Percentiles rank a stretch among this genome's conserved stretches.
Evolutionary conservation across 208 protist genomes (phyloP).

Genomic region (Trypanosoma cruzi): DNA sequence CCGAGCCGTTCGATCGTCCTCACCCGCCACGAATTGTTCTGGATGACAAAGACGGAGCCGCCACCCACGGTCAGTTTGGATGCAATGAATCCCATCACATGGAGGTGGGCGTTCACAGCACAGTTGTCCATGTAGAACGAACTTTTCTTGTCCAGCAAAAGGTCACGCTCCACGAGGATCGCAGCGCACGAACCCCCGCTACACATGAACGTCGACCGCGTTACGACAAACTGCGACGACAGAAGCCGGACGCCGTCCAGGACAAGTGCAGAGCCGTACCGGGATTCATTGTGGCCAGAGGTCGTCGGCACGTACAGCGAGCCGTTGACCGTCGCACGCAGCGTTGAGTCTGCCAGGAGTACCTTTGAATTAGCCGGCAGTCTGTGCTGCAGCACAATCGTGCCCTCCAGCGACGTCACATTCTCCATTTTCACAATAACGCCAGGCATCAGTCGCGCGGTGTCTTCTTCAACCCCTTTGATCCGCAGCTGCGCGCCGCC

Average conservation of each 20-base stretch:
- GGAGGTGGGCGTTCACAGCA: neutral
- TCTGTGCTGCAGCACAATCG: neutral
- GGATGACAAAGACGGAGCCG: constrained; percentile 13
- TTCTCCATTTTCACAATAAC: constrained; percentile 6
- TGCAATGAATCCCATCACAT: constrained; percentile 2
- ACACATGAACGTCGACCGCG: too few relatives aligned
- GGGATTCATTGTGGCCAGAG: neutral
- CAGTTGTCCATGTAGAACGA: constrained; percentile 27
- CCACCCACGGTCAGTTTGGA: neutral
- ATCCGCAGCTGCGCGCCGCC: constrained; percentile 11
- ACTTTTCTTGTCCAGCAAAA: too few relatives aligned
- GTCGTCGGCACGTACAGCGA: constrained; percentile 4
- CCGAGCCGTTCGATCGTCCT: neutral
- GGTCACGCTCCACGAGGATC: too few relatives aligned
- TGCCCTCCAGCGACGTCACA: too few relatives aligned
- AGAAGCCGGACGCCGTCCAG: too few relatives aligned
- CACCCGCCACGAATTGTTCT: constrained; percentile 12
- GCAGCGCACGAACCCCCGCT: too few relatives aligned
- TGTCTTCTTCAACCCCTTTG: neutral
- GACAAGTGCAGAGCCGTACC: too few relatives aligned
- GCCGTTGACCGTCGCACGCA: neutral
- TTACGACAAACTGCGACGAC: too few relatives aligned
- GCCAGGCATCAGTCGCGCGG: neutral
- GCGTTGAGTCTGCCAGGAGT: constrained; percentile 4
- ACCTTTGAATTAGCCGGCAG: constrained; percentile 3